Evolutionary conservation across 2,329 filamentous ascomycete genomes (phyloP).

Genomic region (Trichoderma atroviride): DNA sequence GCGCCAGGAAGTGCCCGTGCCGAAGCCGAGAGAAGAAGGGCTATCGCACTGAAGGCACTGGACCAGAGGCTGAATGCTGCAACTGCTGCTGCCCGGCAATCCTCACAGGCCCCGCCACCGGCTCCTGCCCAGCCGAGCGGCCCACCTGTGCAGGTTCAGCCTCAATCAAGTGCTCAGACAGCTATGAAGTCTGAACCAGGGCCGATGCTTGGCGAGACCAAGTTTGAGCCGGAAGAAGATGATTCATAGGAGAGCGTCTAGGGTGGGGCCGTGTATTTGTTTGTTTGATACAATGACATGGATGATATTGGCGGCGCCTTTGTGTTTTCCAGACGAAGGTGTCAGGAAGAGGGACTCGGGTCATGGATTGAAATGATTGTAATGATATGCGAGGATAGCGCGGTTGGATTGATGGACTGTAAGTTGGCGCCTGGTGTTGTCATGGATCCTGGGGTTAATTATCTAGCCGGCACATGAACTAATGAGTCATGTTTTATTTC

Average conservation of each 20-base stretch:
- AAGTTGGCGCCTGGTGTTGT: constrained; percentile 21
- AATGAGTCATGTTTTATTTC: constrained; percentile 15
- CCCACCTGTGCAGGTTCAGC: constrained; percentile 61
- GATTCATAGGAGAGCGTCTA: neutral
- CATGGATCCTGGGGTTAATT: constrained; percentile 22
- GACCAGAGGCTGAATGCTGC: constrained; percentile 92
- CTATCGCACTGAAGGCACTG: constrained; percentile 84
- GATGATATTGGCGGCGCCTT: constrained; percentile 2
- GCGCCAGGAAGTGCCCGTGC: constrained; percentile 74
- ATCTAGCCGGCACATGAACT: constrained; percentile 8
- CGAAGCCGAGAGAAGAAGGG: constrained; percentile 87
- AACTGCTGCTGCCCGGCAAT: constrained; percentile 50
- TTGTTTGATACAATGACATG: neutral
- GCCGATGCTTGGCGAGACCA: constrained; percentile 68
- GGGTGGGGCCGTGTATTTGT: neutral
- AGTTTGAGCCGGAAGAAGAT: constrained; percentile 65
- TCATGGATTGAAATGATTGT: constrained; percentile 6
- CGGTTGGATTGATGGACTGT: constrained; percentile 18
- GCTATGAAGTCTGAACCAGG: constrained; percentile 59
- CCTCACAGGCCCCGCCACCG: constrained; percentile 2
- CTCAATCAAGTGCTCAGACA: constrained; percentile 57
- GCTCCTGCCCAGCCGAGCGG: constrained; percentile 48
- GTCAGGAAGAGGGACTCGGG: neutral
- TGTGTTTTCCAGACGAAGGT: neutral
- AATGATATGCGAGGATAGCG: neutral